A percentile compares a stretch with the other conserved stretches of the same genome.
Conservation (phyloP, 768 basidiomycete species). For the Cubamyces sp. region DNA sequence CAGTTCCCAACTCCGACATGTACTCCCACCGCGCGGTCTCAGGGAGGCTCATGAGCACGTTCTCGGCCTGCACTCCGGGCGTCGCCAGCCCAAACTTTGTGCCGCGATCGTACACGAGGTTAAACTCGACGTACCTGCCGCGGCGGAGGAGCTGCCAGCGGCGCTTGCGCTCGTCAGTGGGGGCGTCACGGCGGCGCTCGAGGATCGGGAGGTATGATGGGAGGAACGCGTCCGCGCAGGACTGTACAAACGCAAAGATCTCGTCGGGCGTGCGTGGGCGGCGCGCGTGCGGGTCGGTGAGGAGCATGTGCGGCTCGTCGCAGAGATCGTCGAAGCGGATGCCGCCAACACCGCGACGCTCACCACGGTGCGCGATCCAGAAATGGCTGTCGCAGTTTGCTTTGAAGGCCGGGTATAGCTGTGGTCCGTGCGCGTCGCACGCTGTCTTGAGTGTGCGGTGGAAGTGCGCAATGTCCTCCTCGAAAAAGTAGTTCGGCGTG, state of each 20-base stretch:
- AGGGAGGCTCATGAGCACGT: slow-evolving; percentile 67
- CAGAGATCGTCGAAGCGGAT: slow-evolving; percentile 96
- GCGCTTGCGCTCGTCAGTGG: slow-evolving; percentile 67
- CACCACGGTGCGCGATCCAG: slow-evolving; percentile 83
- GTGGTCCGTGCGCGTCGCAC: slow-evolving; percentile 70
- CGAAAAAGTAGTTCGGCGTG: slow-evolving; percentile 91
- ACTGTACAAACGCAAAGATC: slow-evolving; percentile 76
- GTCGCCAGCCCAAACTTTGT: slow-evolving; percentile 67
- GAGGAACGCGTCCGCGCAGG: slow-evolving; percentile 78
- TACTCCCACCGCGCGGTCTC: slow-evolving; percentile 75
- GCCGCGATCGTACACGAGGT: slow-evolving; percentile 66
- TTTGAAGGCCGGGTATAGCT: slow-evolving; percentile 81
- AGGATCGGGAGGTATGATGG: slow-evolving; percentile 93
- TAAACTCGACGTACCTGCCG: slow-evolving; percentile 91
- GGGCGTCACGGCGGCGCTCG: slow-evolving; percentile 52
- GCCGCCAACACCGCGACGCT: slow-evolving; percentile 90
- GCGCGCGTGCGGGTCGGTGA: slow-evolving; percentile 42
- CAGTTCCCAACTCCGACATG: slow-evolving; percentile 52
- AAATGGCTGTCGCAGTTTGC: slow-evolving; percentile 99
- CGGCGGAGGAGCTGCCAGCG: slow-evolving; percentile 93
- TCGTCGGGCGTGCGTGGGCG: slow-evolving; percentile 63
- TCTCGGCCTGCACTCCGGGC: slow-evolving; percentile 64
- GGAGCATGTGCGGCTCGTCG: slow-evolving; percentile 62
- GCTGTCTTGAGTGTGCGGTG: slow-evolving; percentile 78
- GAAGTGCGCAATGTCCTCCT: slow-evolving; percentile 86